phyloP scores from a whole-genome alignment of 805 yeast species.

The Pichia nakasei region DNA sequence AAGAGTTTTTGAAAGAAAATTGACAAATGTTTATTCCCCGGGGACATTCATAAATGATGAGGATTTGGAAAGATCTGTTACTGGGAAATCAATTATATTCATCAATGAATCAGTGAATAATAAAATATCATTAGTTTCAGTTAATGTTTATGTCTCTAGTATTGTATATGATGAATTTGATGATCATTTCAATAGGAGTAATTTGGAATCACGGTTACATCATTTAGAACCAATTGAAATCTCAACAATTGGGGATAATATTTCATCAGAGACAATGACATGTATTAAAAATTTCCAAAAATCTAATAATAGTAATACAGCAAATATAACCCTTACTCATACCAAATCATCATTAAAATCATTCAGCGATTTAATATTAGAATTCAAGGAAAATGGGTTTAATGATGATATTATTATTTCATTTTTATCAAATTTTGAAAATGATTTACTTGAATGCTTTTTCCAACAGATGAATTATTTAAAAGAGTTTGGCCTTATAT shows the following conservation, averaged over 20 bases:
- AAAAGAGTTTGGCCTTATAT: slow-evolving; percentile 51
- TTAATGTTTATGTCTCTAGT: slow-evolving; percentile 69
- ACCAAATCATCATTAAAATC: background rate
- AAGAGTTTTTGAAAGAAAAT: slow-evolving; percentile 54
- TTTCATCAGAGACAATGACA: slow-evolving; percentile 26
- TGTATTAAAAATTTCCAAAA: slow-evolving; percentile 16
- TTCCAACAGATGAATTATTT: slow-evolving; percentile 45
- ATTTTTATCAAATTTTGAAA: slow-evolving; percentile 13
- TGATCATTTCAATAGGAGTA: slow-evolving; percentile 49
- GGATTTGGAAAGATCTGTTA: slow-evolving; percentile 11
- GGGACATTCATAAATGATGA: slow-evolving; percentile 73
- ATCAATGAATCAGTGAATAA: slow-evolving; percentile 26
- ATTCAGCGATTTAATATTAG: background rate
- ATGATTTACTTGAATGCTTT: slow-evolving; percentile 23
- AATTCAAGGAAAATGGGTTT: slow-evolving; percentile 4
- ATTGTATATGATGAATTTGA: slow-evolving; percentile 61
- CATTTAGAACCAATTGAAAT: slow-evolving; percentile 77
- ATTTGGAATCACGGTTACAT: slow-evolving; percentile 63
- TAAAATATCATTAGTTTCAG: slow-evolving; percentile 45
- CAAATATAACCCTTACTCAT: background rate
- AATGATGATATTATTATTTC: slow-evolving; percentile 9
- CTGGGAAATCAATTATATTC: slow-evolving; percentile 39
- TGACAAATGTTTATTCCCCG: slow-evolving; percentile 66
- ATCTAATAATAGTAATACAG: slow-evolving; percentile 1
- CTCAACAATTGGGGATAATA: slow-evolving; percentile 34